Base-by-base conservation (phyloP, 805 yeast species). In the Ogataea trehaloabstinens region DNA sequence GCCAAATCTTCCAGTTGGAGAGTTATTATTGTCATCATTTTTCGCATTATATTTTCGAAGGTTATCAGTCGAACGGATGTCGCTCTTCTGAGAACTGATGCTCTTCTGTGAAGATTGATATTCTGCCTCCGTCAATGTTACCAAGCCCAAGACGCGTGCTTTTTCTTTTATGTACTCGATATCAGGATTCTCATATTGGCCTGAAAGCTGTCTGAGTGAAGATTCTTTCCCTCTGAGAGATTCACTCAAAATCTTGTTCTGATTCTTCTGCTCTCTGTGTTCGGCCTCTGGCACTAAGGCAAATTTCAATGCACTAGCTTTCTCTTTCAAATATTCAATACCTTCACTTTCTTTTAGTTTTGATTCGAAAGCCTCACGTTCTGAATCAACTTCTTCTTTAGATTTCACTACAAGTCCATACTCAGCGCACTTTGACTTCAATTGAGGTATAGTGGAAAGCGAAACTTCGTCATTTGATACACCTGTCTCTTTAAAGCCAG, bases 331-430 rank as follows among this genome's bases (percentile, higher is more conserved):
- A 27, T 27, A 27, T 7, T 11, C 17, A 11, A 27, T 7, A 27
- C 13, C 30, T 8, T 11, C 16, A n/a, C 15, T 27, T 8, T 27
- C 30, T 15, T 27, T 16, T 12, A 27, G 15, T n/a, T 11, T 12
- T 27, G 17, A 27, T 15, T 27, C 17, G 8, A 27, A 27, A 11
- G 10, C 15, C 7, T 27, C 17, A 12, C 17, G 30, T 15, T 27
- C 30, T 11, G 30, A n/a, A 16, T 27, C 15, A 8, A n/a, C 7
- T 27, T 27, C 30, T 8, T 27, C 17, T 27, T 41, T 30, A 11
- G 48, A 30, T 6, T 54, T 28, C 4, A 56, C 51, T 3, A 60
- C 48, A 13, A 55, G 17, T 6, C 45, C 51, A 20, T 37, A 31
- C 19, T 51, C 50, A 4, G 12, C 33, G 35, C 49, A 49, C 33